These are phyloP conservation scores for Hypoxylon fuscum DNA, from an alignment of 495 filamentous ascomycete genomes.

Conservation along the genomic window DNA sequence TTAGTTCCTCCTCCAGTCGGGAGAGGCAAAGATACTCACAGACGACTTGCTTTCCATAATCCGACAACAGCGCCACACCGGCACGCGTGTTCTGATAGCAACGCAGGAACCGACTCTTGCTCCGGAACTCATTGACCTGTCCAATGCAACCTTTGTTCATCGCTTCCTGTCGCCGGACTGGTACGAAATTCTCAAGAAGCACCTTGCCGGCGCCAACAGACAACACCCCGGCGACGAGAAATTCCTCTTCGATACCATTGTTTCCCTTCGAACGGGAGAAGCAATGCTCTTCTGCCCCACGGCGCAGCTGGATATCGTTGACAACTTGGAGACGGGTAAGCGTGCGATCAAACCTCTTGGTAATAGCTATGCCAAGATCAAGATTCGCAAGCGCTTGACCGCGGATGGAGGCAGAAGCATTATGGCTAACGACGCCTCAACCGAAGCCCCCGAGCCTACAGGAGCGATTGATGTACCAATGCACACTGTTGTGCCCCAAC, in stretches of 20 bases:
- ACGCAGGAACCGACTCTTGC: constrained; percentile 73
- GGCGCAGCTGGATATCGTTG: constrained; percentile 57
- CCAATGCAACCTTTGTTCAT: constrained; percentile 67
- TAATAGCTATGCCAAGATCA: constrained; percentile 59
- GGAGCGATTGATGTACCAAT: background rate
- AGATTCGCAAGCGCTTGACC: constrained; percentile 62
- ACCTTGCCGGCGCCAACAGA: constrained; percentile 45
- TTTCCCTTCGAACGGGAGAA: constrained; percentile 68
- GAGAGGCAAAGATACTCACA: constrained; percentile 58
- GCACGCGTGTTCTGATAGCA: constrained; percentile 63
- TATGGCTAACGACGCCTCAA: constrained; percentile 41
- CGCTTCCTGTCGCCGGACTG: constrained; percentile 67
- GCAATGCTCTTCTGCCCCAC: constrained; percentile 73
- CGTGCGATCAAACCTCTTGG: constrained; percentile 51
- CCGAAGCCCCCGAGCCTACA: background rate
- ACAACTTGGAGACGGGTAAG: background rate
- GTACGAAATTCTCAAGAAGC: constrained; percentile 57
- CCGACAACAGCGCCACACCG: constrained; percentile 66
- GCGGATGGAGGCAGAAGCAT: constrained; percentile 67
- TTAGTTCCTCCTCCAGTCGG: constrained; percentile 59
- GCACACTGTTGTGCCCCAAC: background rate
- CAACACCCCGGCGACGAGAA: background rate
- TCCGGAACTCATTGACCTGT: constrained; percentile 62
- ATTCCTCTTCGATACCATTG: constrained; percentile 63
- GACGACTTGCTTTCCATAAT: constrained; percentile 63